Base-by-base conservation (phyloP, 345 rosid species). In the Sisymbrium altissimum region DNA sequence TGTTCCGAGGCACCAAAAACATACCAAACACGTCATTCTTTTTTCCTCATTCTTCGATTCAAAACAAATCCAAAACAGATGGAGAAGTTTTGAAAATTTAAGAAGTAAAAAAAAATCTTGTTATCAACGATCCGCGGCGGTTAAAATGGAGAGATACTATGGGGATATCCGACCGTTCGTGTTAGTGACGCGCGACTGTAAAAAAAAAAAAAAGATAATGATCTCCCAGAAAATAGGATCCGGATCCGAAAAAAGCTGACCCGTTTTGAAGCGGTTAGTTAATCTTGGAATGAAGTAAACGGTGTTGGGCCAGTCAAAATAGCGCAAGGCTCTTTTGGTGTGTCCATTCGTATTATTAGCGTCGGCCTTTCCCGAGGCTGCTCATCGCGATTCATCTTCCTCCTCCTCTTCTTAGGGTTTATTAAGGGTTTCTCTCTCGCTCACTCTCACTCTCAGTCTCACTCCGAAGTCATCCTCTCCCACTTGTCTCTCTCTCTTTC, bases 381-480 rank as follows among this genome's bases (percentile, higher is more conserved):
- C 50, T 48, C 66, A 13, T 64, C 64, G 18, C 69, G 25, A 54
- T 3, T 13, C 56, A 12, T 21, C 43, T 18, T 6, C 40, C 12
- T 45, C 41, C 48, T 81, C 35, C 38, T 35, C 23, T 4, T 45
- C 50, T 6, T 9, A 72, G 89, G 84, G 84, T 80, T 86, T 86
- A 68, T 36, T 65, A 74, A 80, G 82, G 84, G 85, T 82, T 77
- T 80, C 78, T 39, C 73, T 68, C 58, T 63, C 76, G 2, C 64
- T 63, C 25, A 19, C 25, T 29, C 48, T 35, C 48, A 3, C 10
- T 23, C 25, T 23, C 25, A 23, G 2, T 35, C 33, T 25, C 57
- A 25, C 32, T 60, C 61, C 74, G 21, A 35, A 57, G 59, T 41
- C 40, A 1, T 60, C 13, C 36, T 19, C 58, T 32, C 23, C 53